Evolutionary conservation across 768 basidiomycete species (phyloP).

Genomic region (Terana coerulea): DNA sequence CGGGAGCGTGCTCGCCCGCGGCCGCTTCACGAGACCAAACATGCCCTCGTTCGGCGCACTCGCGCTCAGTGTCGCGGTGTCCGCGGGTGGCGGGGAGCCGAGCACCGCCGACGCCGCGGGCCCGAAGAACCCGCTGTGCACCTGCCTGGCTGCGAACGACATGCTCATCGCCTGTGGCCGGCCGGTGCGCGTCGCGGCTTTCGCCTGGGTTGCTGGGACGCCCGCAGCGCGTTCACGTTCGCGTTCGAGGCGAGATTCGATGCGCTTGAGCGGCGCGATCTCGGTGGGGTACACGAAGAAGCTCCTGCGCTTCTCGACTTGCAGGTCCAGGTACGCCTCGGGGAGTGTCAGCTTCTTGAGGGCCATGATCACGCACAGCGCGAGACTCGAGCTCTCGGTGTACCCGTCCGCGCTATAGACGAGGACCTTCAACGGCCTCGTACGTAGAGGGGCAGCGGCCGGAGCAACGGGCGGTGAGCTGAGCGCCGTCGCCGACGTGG

Average conservation of each 20-base stretch:
- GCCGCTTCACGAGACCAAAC: conserved; percentile 34
- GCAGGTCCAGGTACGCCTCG: conserved; percentile 90
- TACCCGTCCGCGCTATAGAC: conserved; percentile 86
- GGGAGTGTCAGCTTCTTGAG: conserved; percentile 63
- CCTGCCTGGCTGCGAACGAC: conserved; percentile 5
- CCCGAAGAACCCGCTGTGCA: conserved; percentile 4
- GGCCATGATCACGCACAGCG: conserved; percentile 84
- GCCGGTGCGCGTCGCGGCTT: not conserved
- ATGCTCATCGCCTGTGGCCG: conserved; percentile 11
- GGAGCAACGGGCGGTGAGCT: conserved; percentile 14
- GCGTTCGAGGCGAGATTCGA: conserved; percentile 52
- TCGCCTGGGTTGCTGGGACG: not conserved
- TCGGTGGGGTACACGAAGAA: conserved; percentile 93
- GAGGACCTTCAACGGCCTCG: conserved; percentile 67
- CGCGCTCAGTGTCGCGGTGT: too few relatives aligned
- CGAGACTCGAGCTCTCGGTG: conserved; percentile 89
- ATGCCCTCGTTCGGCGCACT: conserved; percentile 1
- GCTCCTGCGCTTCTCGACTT: conserved; percentile 71
- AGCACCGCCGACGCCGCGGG: not conserved
- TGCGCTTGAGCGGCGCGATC: conserved; percentile 62
- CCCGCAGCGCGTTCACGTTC: conserved; percentile 17
- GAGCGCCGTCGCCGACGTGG: conserved; percentile 24
- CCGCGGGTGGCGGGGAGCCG: not conserved
- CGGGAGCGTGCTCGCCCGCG: conserved; percentile 69
- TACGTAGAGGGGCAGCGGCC: conserved; percentile 29